These are phyloP conservation scores for Penicillium lagena DNA, from an alignment of 495 filamentous ascomycete species.

Conservation along the genomic window DNA sequence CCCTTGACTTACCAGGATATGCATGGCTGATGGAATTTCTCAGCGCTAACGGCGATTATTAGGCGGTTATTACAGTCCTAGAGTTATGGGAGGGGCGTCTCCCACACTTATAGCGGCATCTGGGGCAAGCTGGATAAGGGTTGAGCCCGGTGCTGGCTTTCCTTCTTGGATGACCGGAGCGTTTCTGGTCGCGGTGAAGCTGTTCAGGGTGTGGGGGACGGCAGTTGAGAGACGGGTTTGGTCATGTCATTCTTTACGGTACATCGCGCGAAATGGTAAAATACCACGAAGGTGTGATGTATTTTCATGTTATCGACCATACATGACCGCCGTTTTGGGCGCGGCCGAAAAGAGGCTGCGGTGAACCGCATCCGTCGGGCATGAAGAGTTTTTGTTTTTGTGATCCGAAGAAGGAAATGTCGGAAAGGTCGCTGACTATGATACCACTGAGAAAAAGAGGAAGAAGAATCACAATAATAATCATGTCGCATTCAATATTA, in stretches of 20 bases:
- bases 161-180: constrained; percentile 10
- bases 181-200: constrained; percentile 21
- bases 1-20: constrained; percentile 38
- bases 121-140: constrained; percentile 7
- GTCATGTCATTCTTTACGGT: too few species aligned
- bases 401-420: background rate
- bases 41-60: constrained; percentile 12
- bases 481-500: too few species aligned
- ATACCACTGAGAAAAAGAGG: too few species aligned
- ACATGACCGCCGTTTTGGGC: too few species aligned
- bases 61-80: constrained; percentile 7
- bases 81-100: background rate
- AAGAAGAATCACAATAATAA: too few species aligned
- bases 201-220: constrained; percentile 23
- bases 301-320: too few species aligned
- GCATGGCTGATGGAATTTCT: constrained; percentile 24
- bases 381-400: background rate
- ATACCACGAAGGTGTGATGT: too few species aligned
- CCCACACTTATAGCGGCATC: too few species aligned
- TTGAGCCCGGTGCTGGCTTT: constrained; percentile 10
- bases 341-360: constrained; percentile 34
- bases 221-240: constrained; percentile 4
- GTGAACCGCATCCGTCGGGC: constrained; percentile 23
- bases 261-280: too few species aligned
- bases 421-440: too few species aligned